Conservation (phyloP, 768 basidiomycete genomes). For the Boletus pseudopeckii region DNA sequence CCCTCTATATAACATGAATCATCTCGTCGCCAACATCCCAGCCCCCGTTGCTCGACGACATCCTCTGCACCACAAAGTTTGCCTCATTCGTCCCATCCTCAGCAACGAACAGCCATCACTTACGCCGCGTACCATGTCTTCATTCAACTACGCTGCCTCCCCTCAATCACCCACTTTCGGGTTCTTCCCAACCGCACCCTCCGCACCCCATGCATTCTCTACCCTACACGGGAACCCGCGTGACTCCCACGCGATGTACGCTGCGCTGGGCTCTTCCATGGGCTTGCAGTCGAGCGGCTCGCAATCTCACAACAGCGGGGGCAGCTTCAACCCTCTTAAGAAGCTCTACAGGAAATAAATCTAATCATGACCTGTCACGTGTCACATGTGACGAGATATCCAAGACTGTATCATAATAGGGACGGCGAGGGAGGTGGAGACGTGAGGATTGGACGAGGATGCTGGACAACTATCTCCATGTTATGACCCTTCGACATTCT, state of each 20-base stretch:
- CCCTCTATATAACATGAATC: constrained; percentile 28
- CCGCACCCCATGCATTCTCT: constrained; percentile 56
- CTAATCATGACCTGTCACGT: background rate
- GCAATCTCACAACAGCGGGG: constrained; percentile 20
- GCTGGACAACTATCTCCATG: background rate
- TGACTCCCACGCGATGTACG: constrained; percentile 56
- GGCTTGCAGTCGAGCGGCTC: constrained; percentile 23
- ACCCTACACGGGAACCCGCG: constrained; percentile 59
- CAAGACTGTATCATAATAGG: constrained; percentile 32
- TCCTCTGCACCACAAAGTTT: constrained; percentile 6
- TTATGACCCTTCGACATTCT: constrained; percentile 21
- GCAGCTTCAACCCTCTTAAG: constrained; percentile 32
- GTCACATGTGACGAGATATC: background rate
- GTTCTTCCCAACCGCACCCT: constrained; percentile 54
- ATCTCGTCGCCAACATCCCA: constrained; percentile 1
- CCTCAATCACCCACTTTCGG: constrained; percentile 56
- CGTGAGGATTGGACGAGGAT: background rate
- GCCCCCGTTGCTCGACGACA: constrained; percentile 13
- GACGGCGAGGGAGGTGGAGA: background rate
- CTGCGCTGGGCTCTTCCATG: constrained; percentile 40
- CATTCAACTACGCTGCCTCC: constrained; percentile 36
- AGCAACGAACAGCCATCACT: background rate
- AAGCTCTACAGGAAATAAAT: constrained; percentile 35
- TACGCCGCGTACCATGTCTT: constrained; percentile 36
- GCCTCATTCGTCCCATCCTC: background rate